phyloP scores from a whole-genome alignment of 306 rosid genomes.

The Prunus campanulata region DNA sequence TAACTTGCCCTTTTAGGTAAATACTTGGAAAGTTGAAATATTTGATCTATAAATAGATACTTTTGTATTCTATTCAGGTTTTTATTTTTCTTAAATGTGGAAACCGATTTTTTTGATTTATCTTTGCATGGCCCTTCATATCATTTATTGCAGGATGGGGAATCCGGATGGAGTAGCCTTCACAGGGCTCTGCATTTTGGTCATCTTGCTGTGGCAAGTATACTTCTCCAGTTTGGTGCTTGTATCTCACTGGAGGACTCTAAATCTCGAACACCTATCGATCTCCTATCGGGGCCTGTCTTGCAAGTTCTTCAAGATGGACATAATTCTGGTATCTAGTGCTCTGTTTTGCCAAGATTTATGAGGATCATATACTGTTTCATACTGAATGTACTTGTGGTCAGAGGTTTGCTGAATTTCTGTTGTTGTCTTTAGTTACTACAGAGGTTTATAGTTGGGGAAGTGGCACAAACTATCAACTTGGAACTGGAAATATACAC shows the following conservation, averaged over 20 bases:
- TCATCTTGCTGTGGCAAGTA: slow-evolving; percentile 82
- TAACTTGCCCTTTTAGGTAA: too few relatives aligned
- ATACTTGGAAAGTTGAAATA: too few relatives aligned
- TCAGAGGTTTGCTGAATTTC: slow-evolving; percentile 25
- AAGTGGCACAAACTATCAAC: slow-evolving; percentile 93
- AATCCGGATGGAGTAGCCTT: slow-evolving; percentile 98
- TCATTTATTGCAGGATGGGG: slow-evolving; percentile 70
- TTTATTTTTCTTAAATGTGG: not conserved
- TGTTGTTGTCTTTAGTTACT: slow-evolving; percentile 45
- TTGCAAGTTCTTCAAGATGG: slow-evolving; percentile 55
- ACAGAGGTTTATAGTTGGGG: slow-evolving; percentile 98
- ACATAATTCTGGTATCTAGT: slow-evolving; percentile 52
- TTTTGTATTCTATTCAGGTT: not conserved
- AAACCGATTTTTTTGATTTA: slow-evolving; percentile 4
- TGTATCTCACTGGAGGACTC: slow-evolving; percentile 75
- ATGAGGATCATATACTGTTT: slow-evolving; percentile 18
- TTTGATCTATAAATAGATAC: not conserved
- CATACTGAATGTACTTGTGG: slow-evolving; percentile 2
- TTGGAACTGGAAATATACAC: slow-evolving; percentile 97
- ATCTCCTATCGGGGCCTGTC: slow-evolving; percentile 86
- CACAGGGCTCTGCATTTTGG: slow-evolving; percentile 97
- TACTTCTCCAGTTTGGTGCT: slow-evolving; percentile 87
- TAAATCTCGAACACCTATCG: slow-evolving; percentile 77
- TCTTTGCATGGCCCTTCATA: not conserved
- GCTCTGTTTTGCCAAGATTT: slow-evolving; percentile 28